These are phyloP conservation scores for Tricholoma matsutake DNA, from an alignment of 768 basidiomycete species.

Conservation along the genomic window DNA sequence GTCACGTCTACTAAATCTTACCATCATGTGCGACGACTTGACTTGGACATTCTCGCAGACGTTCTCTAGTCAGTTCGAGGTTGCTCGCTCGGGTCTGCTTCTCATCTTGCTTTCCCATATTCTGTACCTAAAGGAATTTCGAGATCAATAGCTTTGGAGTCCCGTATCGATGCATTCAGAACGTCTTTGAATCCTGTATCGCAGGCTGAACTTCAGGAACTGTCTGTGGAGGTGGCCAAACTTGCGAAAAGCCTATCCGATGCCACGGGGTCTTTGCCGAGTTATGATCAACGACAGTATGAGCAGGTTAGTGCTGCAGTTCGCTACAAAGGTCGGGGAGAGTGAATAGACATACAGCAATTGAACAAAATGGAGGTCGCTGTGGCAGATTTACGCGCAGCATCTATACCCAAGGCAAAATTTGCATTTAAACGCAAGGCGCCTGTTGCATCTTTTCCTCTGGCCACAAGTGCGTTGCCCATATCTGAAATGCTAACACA, in stretches of 20 bases:
- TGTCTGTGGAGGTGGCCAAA: constrained; percentile 52
- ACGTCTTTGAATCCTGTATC: constrained; percentile 21
- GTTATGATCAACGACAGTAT: constrained; percentile 72
- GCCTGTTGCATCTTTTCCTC: constrained; percentile 10
- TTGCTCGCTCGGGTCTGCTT: constrained; percentile 47
- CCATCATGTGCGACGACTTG: constrained; percentile 26
- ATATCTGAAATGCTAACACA: neutral
- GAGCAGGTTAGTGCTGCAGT: constrained; percentile 50
- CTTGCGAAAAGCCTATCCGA: constrained; percentile 61
- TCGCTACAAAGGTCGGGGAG: neutral
- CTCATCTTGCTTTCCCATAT: constrained; percentile 12
- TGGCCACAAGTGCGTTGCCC: constrained; percentile 4
- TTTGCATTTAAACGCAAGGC: constrained; percentile 61
- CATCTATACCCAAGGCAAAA: constrained; percentile 48
- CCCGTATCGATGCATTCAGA: constrained; percentile 43
- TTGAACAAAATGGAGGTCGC: constrained; percentile 57
- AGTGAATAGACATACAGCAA: constrained; percentile 45
- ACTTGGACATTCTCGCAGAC: constrained; percentile 47
- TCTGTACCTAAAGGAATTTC: constrained; percentile 13
- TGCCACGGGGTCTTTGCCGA: constrained; percentile 61
- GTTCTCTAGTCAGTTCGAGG: constrained; percentile 51
- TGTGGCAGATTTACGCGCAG: constrained; percentile 48
- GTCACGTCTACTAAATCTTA: neutral
- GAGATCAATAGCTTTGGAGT: constrained; percentile 41
- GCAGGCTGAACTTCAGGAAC: constrained; percentile 37